Evolutionary conservation across 805 yeast species (phyloP), one percentile per base, ranked within the genome.

Genomic region (Barnettozyma botsteinii): DNA sequence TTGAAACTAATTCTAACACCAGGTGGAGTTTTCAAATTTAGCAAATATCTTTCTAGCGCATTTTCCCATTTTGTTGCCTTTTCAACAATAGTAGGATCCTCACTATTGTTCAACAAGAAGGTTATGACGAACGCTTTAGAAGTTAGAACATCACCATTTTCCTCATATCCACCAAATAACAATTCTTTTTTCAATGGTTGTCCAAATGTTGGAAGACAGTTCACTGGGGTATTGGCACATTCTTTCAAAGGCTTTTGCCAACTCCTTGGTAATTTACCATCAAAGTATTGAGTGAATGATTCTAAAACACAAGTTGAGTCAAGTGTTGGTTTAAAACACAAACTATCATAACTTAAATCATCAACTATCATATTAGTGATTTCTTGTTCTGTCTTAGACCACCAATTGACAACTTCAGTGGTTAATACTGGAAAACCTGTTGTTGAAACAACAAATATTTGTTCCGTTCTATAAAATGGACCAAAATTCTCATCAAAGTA

Each of bases 381-480:
- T 31, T 80, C 74, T 4, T 55, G 42, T 59, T 91, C 98, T 20
- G 78, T 79, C n/a, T 72, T 76, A 52, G 82, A 81, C 95, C 96
- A 88, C 98, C 98, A 91, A 46, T 77, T 57, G 17, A 89, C 55
- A 2, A 79, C 77, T 1, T 76, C 79, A 69, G 86, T 85, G 24
- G 72, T 70, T 25, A 91, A 64, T 0, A 91, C 81, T 0, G 85
- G 86, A 0, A 81, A 84, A 4, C 84, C 69, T 17, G 77, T 77
- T 50, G 81, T 81, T 9, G 46, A 42, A 3, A 80, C 75, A 7
- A 91, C 66, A 48, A 85, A 85, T 0, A 86, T 64, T 61, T 91
- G 98, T 53, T 87, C 91, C 5, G 86, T 77, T 51, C 97, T 70
- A 64, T 83, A 93, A 66, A 93, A 91, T 28, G 94, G 95, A 1